Conservation (phyloP, 768 basidiomycete genomes). For the Tricholoma flavovirens region DNA sequence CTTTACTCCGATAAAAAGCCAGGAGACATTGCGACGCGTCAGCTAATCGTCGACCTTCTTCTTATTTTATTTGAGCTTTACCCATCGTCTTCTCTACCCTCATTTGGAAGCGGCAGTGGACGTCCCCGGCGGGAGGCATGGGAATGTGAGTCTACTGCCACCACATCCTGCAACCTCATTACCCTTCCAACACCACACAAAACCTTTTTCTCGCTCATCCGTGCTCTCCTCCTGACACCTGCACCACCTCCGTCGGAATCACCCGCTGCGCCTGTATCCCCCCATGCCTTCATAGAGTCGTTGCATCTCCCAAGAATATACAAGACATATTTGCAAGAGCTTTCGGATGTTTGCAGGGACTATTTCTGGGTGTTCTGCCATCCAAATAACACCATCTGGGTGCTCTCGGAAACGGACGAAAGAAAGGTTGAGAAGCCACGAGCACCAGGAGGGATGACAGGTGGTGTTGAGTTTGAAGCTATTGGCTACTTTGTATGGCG, state of each 20-base stretch:
- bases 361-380: constrained; percentile 99
- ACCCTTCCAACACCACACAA: constrained; percentile 71
- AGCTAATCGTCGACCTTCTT: constrained; percentile 85
- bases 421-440: constrained; percentile 80
- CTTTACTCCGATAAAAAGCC: constrained; percentile 98
- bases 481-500: constrained; percentile 86
- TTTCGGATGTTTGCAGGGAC: constrained; percentile 88
- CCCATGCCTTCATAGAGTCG: constrained; percentile 78
- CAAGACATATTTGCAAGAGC: constrained; percentile 76
- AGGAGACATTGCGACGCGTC: constrained; percentile 85
- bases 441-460: constrained; percentile 97
- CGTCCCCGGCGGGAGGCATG: constrained; percentile 47
- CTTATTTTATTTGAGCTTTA: constrained; percentile 87
- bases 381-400: constrained; percentile 89
- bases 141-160: constrained; percentile 41
- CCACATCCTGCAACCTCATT: constrained; percentile 44
- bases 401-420: constrained; percentile 77
- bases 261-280: constrained; percentile 53
- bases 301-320: constrained; percentile 67
- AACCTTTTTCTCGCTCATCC: constrained; percentile 67
- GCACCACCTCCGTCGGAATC: constrained; percentile 62
- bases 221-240: constrained; percentile 67
- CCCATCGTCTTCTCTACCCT: constrained; percentile 63
- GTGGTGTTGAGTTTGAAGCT: constrained; percentile 97
- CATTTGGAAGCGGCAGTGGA: constrained; percentile 26